phyloP scores from a whole-genome alignment of 2,329 filamentous ascomycete genomes.

The Lachnellula arida region DNA sequence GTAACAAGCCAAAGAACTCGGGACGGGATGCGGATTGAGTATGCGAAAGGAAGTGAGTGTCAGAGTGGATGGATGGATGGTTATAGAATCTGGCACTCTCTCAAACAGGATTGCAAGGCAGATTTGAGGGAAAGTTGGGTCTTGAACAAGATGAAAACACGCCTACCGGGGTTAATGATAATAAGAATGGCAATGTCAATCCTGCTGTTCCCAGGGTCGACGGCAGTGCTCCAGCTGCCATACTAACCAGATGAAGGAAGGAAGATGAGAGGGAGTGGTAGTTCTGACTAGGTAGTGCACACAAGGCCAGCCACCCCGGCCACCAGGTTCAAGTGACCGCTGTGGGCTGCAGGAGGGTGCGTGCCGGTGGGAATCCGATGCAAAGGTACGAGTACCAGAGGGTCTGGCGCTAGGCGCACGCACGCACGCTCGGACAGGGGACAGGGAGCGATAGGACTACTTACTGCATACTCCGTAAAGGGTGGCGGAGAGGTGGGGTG shows the following conservation, averaged over 20 bases:
- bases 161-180: background rate
- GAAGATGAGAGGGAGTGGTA: background rate
- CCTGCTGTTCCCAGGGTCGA: background rate
- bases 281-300: background rate
- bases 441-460: background rate
- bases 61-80: background rate
- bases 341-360: slow-evolving; percentile 1
- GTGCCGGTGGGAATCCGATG: background rate
- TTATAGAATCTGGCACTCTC: background rate
- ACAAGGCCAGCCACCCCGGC: background rate
- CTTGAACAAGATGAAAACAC: background rate
- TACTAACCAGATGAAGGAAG: background rate
- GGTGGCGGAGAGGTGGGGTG: background rate
- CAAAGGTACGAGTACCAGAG: slow-evolving; percentile 1
- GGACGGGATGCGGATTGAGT: background rate
- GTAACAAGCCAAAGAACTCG: background rate
- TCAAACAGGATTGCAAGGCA: background rate
- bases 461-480: too few species aligned
- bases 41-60: background rate
- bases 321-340: slow-evolving; percentile 1
- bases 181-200: background rate
- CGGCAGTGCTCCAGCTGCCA: background rate
- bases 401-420: background rate
- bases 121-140: background rate
- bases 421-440: background rate